Base-by-base conservation (phyloP, 805 yeast genomes). In the Teunomyces lycoperdinae region DNA sequence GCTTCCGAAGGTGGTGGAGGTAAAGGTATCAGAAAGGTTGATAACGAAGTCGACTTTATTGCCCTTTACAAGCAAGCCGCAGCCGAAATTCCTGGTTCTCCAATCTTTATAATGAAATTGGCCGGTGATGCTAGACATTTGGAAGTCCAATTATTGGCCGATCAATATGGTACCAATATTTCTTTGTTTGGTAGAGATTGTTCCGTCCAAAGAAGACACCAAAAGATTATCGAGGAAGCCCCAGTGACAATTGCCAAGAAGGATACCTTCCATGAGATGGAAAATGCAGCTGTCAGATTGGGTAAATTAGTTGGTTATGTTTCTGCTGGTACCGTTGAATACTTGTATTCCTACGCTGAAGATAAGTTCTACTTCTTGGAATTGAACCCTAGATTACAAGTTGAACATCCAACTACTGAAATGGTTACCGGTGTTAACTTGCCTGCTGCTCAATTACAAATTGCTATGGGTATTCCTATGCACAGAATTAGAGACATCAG, bases 1-100 rank as follows among this genome's bases (percentile, higher is more conserved):
- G 99, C 99, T 43, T 90, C 97, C 50, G 99, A 94, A 83, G 99
- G 99, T 78, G 99, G 99, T 72, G 99, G 99, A 75, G 99, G 99
- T 78, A 94, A 94, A 74, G 99, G 99, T 81, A 94, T 94, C 69
- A 86, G 99, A 77, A 90, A 90, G 72, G 98, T 90, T 55, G 96
- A 88, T 48, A 66, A 77, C 53, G 96, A 87, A 68, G 84, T 82
- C 54, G 87, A 90, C 60, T 94, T 94, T 57, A 62, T 77, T 36
- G 53, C 88, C 26, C 71, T 87, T 53, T 94, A 92, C 67, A 83
- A 84, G 57, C 99, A 94, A 76, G 99, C 97, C 41, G 89, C 96
- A 45, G 87, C 87, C 60, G 99, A 94, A 76, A 92, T 94, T 46
- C 99, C 99, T 26, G 99, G 99, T 54, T 94, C 98, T 49, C 99